Evolutionary conservation across 495 filamentous ascomycete genomes (phyloP).

Genomic region (Trichodelitschia bisporula): DNA sequence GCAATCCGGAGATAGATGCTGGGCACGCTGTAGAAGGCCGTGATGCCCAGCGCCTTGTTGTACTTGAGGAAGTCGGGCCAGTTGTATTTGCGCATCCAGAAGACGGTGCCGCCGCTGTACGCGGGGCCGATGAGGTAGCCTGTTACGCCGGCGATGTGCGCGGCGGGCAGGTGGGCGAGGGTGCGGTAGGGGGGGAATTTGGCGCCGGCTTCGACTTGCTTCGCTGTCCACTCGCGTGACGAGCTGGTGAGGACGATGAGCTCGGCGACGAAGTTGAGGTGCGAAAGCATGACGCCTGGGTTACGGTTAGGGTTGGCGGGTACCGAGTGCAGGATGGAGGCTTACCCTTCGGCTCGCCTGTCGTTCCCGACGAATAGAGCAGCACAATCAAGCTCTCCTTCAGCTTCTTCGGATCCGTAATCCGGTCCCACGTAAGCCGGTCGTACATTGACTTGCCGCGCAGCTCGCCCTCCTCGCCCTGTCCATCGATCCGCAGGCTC

Average conservation of each 20-base stretch:
- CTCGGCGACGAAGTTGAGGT: background rate
- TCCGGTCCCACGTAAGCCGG: conserved; percentile 19
- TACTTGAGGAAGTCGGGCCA: conserved; percentile 20
- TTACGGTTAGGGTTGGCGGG: too few species aligned
- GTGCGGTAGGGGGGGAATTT: too few species aligned
- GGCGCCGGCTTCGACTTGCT: too few species aligned
- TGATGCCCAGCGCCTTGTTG: conserved; percentile 19
- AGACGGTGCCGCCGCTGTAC: conserved; percentile 18
- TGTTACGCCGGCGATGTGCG: conserved; percentile 18
- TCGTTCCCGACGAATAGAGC: conserved; percentile 17
- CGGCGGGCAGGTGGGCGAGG: conserved; percentile 25
- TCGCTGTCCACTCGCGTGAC: too few species aligned
- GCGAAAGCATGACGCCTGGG: background rate
- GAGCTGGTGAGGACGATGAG: conserved; percentile 6
- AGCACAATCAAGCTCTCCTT: conserved; percentile 12
- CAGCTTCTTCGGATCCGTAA: conserved; percentile 19
- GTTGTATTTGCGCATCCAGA: conserved; percentile 26
- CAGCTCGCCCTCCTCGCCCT: conserved; percentile 7
- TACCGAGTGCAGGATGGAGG: too few species aligned
- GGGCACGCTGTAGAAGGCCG: conserved; percentile 24
- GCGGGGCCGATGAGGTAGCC: conserved; percentile 20
- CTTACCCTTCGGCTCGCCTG: conserved; percentile 16
- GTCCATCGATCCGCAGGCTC: conserved; percentile 4
- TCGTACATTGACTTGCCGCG: too few species aligned
- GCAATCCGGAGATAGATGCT: conserved; percentile 25